Conservation (phyloP, 108 stramenopile genomes). For the Nannochloropsis oceanica region DNA sequence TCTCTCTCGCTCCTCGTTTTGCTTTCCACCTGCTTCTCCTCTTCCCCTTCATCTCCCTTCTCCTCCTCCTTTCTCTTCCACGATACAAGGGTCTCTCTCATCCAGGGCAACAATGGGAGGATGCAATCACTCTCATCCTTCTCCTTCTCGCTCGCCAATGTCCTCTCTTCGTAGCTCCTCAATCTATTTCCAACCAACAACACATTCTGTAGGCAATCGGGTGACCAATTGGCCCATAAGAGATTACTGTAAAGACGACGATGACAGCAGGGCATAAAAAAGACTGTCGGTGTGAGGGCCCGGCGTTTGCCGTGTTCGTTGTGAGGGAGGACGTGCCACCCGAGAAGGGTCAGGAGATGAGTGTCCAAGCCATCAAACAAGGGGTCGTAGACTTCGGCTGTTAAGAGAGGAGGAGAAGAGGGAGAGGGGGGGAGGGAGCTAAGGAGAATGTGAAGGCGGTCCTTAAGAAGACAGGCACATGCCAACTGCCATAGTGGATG, state of each 20-base stretch:
- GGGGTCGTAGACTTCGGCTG: not conserved
- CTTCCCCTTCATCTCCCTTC: not conserved
- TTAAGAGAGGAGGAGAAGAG: not conserved
- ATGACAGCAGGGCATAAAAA: not conserved
- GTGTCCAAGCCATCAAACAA: not conserved
- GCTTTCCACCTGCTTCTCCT: not conserved
- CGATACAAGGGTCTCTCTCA: not conserved
- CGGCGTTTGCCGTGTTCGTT: not conserved
- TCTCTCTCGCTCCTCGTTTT: not conserved
- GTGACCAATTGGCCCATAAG: not conserved
- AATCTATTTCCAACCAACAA: not conserved
- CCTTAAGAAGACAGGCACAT: not conserved
- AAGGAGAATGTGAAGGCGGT: not conserved
- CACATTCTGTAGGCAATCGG: not conserved
- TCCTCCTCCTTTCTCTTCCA: not conserved
- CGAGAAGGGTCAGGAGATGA: not conserved
- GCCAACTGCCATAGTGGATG: not conserved
- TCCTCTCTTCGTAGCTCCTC: not conserved
- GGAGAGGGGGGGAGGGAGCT: not conserved
- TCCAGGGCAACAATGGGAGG: not conserved
- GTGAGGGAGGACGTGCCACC: not conserved
- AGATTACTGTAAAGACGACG: not conserved
- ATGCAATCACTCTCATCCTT: not conserved
- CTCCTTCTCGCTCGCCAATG: not conserved
- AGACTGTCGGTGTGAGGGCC: not conserved